phyloP scores from a whole-genome alignment of 1,284 basidiomycete species.

The Tetrapyrgos nigripes region DNA sequence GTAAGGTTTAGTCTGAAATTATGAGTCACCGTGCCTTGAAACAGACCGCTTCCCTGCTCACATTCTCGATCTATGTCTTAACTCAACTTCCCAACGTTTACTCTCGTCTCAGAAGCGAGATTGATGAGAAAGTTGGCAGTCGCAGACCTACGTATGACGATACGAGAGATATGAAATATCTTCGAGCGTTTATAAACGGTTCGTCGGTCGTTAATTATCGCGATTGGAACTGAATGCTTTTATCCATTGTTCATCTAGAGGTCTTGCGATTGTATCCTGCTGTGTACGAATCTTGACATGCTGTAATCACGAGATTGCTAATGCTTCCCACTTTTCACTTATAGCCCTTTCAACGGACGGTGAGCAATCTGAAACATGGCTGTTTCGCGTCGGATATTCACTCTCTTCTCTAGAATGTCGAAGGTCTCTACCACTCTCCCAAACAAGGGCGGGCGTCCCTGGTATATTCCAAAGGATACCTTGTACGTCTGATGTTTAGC shows the following conservation, averaged over 20 bases:
- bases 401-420: conserved; percentile 27
- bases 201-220: conserved; percentile 5
- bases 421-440: conserved; percentile 32
- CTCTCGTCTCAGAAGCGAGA: conserved; percentile 45
- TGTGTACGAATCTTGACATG: conserved; percentile 20
- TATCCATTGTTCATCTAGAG: conserved; percentile 20
- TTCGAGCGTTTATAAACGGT: conserved; percentile 44
- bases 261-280: conserved; percentile 38
- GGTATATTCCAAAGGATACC: conserved; percentile 31
- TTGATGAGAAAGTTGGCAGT: conserved; percentile 45
- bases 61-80: conserved; percentile 53
- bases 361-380: conserved; percentile 12
- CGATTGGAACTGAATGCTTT: not conserved
- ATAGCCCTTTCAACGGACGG: conserved; percentile 40
- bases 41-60: conserved; percentile 47
- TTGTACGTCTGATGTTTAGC: conserved; percentile 20
- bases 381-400: not conserved
- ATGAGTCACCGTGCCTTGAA: not conserved
- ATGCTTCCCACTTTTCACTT: not conserved
- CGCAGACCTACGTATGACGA: conserved; percentile 36
- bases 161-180: conserved; percentile 40
- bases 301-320: no score
- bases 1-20: not conserved
- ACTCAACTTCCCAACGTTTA: conserved; percentile 48
- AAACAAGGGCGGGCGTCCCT: conserved; percentile 25